Evolutionary conservation across 2,329 filamentous ascomycete genomes (phyloP).

Genomic region (Penicillium expansum): DNA sequence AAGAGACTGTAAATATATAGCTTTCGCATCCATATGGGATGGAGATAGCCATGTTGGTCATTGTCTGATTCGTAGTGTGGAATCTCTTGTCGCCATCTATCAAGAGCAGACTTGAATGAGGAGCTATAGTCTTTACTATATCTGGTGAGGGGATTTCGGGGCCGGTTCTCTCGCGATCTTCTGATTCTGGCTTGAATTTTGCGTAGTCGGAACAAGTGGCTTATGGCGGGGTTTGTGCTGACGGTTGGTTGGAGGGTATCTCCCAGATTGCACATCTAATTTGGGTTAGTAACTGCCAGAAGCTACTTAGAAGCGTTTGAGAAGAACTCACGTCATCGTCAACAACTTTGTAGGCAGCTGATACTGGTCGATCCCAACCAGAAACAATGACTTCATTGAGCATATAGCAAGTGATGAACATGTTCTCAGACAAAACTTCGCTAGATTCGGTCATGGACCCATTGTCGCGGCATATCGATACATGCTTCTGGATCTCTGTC

Average conservation of each 20-base stretch:
- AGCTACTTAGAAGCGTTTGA: neutral
- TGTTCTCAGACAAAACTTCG: constrained; percentile 22
- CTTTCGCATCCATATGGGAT: constrained; percentile 30
- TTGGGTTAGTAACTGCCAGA: neutral
- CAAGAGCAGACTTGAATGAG: constrained; percentile 25
- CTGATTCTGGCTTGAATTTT: constrained; percentile 30
- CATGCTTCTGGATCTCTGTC: constrained; percentile 24
- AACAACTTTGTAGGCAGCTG: constrained; percentile 22
- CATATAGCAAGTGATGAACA: constrained; percentile 32
- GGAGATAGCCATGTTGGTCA: constrained; percentile 23
- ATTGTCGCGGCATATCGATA: constrained; percentile 11
- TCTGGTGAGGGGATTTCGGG: constrained; percentile 9
- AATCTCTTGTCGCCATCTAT: constrained; percentile 29
- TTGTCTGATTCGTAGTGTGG: constrained; percentile 25
- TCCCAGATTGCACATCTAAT: constrained; percentile 23
- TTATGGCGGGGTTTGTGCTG: constrained; percentile 21
- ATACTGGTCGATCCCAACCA: constrained; percentile 30
- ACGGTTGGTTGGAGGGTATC: constrained; percentile 22
- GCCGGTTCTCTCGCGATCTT: constrained; percentile 16
- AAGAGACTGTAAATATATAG: constrained; percentile 30
- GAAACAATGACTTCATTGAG: constrained; percentile 29
- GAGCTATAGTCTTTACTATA: constrained; percentile 12
- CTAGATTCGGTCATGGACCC: constrained; percentile 8
- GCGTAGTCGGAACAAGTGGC: constrained; percentile 26
- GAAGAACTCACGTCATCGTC: constrained; percentile 26